Conservation (phyloP, 1,284 basidiomycete genomes). For the Ganoderma multipileum region DNA sequence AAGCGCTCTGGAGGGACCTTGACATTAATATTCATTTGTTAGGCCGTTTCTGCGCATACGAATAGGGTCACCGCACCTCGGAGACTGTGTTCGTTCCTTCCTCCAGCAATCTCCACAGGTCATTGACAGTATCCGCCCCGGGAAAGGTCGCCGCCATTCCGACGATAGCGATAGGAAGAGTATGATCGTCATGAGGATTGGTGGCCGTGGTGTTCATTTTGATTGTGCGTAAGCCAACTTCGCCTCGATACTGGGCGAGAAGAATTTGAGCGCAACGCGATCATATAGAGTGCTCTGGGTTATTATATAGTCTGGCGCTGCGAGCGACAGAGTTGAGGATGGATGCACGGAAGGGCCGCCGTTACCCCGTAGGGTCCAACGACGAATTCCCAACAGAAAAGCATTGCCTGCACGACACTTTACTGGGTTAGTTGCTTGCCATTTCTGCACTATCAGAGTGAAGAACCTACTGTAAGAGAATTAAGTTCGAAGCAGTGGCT, state of each 20-base stretch:
- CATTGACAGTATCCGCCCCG: conserved; percentile 52
- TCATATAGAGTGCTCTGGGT: background rate
- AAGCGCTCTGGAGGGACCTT: conserved; percentile 52
- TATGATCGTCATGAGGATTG: background rate
- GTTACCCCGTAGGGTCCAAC: background rate
- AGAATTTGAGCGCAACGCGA: background rate
- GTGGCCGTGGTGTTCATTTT: background rate
- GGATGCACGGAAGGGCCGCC: background rate
- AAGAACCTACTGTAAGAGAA: background rate
- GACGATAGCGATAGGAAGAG: conserved; percentile 53
- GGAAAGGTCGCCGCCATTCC: conserved; percentile 76
- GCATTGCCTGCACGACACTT: background rate
- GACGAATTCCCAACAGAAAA: conserved; percentile 3
- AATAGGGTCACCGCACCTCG: conserved; percentile 48
- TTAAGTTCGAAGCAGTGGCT: background rate
- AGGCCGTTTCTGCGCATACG: background rate
- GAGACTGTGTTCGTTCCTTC: conserved; percentile 63
- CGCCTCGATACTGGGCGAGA: background rate
- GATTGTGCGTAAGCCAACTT: background rate
- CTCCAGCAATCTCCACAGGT: conserved; percentile 67
- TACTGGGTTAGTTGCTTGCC: background rate
- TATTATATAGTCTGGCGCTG: background rate
- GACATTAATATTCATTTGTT: background rate
- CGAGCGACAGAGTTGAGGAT: background rate
- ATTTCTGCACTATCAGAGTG: background rate